A percentile compares a stretch with the other conserved stretches of the same genome.
Conservation (phyloP, 495 filamentous ascomycete species). For the Glutinoglossum americanum region DNA sequence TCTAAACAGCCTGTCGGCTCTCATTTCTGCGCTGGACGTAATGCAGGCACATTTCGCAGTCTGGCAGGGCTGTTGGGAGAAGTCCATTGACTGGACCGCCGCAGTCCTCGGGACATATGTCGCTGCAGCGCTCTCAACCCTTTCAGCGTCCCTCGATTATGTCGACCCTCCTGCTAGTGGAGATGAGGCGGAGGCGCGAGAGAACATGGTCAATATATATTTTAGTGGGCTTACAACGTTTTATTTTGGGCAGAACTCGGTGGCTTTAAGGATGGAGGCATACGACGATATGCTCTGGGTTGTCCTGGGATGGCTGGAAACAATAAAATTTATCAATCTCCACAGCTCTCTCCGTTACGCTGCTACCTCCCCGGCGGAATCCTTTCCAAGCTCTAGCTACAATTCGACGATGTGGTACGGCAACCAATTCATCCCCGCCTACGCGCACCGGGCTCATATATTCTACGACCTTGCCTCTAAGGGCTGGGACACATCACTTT, state of each 20-base stretch:
- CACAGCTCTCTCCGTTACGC: slow-evolving; percentile 19
- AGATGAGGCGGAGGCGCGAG: slow-evolving; percentile 25
- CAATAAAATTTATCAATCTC: slow-evolving; percentile 47
- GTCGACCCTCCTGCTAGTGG: slow-evolving; percentile 11
- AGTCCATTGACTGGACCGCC: slow-evolving; percentile 81
- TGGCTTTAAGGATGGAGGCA: slow-evolving; percentile 55
- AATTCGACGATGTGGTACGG: slow-evolving; percentile 40
- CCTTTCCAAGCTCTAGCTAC: neutral
- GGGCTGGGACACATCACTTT: slow-evolving; percentile 70
- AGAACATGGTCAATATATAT: slow-evolving; percentile 65
- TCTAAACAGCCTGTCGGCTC: slow-evolving; percentile 9
- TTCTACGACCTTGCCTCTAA: slow-evolving; percentile 67
- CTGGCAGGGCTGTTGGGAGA: slow-evolving; percentile 67
- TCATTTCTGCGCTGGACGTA: slow-evolving; percentile 41
- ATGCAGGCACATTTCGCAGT: slow-evolving; percentile 55
- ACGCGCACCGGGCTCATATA: slow-evolving; percentile 66
- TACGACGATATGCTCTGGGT: slow-evolving; percentile 98
- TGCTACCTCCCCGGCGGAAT: neutral
- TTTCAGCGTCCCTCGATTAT: slow-evolving; percentile 19
- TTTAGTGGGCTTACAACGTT: slow-evolving; percentile 53
- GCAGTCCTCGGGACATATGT: slow-evolving; percentile 72
- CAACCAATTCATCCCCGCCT: slow-evolving; percentile 49
- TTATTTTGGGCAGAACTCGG: slow-evolving; percentile 74
- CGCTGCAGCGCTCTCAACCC: slow-evolving; percentile 39
- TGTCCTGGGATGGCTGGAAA: slow-evolving; percentile 77